Evolutionary conservation across 1,284 basidiomycete genomes (phyloP).

Genomic region (Omphalotus olearius): DNA sequence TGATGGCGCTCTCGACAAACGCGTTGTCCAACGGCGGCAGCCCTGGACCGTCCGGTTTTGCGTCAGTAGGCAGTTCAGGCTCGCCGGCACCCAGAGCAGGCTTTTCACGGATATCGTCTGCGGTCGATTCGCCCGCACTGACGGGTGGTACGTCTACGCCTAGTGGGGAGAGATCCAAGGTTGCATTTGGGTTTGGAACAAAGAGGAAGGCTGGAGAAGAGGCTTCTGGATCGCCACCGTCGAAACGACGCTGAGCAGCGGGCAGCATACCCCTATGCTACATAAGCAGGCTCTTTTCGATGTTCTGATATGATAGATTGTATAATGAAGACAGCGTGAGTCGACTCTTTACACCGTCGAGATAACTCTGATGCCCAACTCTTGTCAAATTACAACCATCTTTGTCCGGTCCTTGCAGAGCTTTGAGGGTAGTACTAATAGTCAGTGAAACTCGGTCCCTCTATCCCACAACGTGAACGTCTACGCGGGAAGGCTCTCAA

Average conservation of each 20-base stretch:
- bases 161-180: constrained; percentile 61
- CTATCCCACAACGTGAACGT: no score
- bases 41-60: constrained; percentile 38
- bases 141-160: constrained; percentile 40
- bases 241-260: constrained; percentile 34
- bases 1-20: constrained; percentile 61
- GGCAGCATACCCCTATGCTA: no score
- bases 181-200: constrained; percentile 68
- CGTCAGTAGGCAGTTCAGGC: constrained; percentile 36
- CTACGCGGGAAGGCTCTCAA: no score
- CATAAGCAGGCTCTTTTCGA: no score
- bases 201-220: constrained; percentile 77
- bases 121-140: constrained; percentile 43
- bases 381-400: no score
- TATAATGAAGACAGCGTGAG: no score
- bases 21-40: constrained; percentile 40
- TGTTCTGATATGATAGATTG: no score
- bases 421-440: no score
- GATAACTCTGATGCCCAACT: no score
- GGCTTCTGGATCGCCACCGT: constrained; percentile 33
- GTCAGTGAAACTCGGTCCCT: no score
- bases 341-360: no score
- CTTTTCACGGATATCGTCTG: constrained; percentile 69
- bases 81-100: constrained; percentile 71
- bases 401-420: no score